A percentile compares a stretch with the other conserved stretches of the same genome.
These are phyloP conservation scores for Babesia gibsoni DNA, from an alignment of 169 alveolate genomes.

Conservation along the genomic window DNA sequence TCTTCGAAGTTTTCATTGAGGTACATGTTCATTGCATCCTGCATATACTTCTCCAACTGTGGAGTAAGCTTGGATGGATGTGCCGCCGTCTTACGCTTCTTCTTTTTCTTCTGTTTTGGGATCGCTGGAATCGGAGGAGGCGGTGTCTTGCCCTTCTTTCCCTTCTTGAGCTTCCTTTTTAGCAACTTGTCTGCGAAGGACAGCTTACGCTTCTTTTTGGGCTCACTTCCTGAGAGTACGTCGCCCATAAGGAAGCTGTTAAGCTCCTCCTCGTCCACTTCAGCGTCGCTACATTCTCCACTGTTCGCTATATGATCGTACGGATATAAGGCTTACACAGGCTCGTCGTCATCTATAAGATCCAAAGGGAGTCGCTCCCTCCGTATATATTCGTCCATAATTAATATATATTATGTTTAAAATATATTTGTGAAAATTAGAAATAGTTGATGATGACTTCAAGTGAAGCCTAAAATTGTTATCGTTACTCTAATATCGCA, in stretches of 20 bases:
- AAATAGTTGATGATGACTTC: slow-evolving; percentile 53
- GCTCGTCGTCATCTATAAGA: slow-evolving; percentile 47
- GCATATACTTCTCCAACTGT: slow-evolving; percentile 56
- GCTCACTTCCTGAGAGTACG: slow-evolving; percentile 23
- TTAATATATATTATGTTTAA: background rate
- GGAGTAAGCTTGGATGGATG: slow-evolving; percentile 55
- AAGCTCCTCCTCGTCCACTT: slow-evolving; percentile 63
- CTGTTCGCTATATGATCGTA: background rate
- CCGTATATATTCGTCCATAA: slow-evolving; percentile 19
- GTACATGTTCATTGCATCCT: slow-evolving; percentile 57
- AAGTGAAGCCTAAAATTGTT: slow-evolving; percentile 62
- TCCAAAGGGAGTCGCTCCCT: slow-evolving; percentile 35
- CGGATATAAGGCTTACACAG: slow-evolving; percentile 9
- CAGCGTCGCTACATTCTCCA: slow-evolving; percentile 64
- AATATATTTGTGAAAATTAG: background rate
- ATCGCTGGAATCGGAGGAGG: background rate
- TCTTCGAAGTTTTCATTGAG: slow-evolving; percentile 47
- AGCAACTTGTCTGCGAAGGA: slow-evolving; percentile 50
- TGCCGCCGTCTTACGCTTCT: slow-evolving; percentile 47
- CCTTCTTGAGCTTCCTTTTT: slow-evolving; percentile 17
- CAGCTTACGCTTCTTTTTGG: slow-evolving; percentile 19
- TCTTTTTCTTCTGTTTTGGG: slow-evolving; percentile 28
- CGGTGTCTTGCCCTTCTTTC: background rate
- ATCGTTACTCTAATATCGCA: slow-evolving; percentile 32
- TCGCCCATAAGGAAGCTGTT: slow-evolving; percentile 66